Base-by-base conservation (phyloP, 805 yeast species). In the Nakazawaea laoshanensis region DNA sequence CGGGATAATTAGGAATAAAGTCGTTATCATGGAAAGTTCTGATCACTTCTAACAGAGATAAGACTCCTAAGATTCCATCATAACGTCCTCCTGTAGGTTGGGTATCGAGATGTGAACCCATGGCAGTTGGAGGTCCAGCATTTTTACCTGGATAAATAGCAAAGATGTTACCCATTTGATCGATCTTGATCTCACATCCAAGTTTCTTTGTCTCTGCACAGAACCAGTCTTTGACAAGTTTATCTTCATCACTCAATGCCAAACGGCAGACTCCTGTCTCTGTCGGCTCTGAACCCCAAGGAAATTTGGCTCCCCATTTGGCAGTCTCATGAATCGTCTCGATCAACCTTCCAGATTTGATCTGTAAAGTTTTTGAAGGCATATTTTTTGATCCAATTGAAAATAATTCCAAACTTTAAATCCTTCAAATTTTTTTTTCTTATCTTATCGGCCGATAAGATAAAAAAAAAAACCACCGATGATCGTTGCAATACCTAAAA, bases 71-170 rank as follows among this genome's bases (percentile, higher is more conserved):
- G 24, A 79, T 72, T 29, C 87, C 88, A 46, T 79, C 88, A 45
- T 78, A 79, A 39, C 84, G 61, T 8, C 88, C 87, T 24, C 87
- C 88, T 6, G 78, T 74, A 19, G 87, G 87, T 53, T 79, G 87
- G 1, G 88, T 79, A 45, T 79, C 88, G 37, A 79, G 55, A 52
- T 79, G 87, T 0, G 85, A 77, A 0, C 87, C 87, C 39, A 78
- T 74, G 11, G 72, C 84, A 1, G 76, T 76, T 11, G 86, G 80
- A 3, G 63, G 50, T 2, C 62, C 65, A 7, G 48, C 45, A 34
- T 65, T 63, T 39, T 58, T 52, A 4, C 85, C 85, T 1, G 82
- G 79, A 37, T 63, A 74, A 8, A 71, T 59, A 7, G 80, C 79
- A 55, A 78, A 79, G 14, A 79, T 75, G 50, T 73, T 77, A 14